Evolutionary conservation across 768 basidiomycete genomes (phyloP), one percentile per base, ranked within the genome.

Genomic region (Dentipellis sp.): DNA sequence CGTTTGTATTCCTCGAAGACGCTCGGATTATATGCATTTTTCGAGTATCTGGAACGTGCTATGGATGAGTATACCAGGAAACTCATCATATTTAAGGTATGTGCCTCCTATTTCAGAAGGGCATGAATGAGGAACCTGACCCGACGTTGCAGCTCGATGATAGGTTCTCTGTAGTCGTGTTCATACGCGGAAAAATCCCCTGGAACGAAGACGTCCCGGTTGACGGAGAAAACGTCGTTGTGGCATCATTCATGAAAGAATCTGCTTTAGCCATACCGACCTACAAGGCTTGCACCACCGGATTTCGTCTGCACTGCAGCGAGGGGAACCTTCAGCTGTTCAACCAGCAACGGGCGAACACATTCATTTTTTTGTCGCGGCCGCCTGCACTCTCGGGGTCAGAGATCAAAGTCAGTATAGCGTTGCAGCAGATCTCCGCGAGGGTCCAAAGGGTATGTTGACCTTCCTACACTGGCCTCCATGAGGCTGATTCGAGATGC

Each of bases 101-200:
- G 67, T 17, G 8, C 6, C n/a, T 17, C 9, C 19, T 4, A 16
- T 42, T 14, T 4, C 40, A 11, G 14, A 14, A 42, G 1, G 14
- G 40, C 7, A 42, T 12, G 7, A 16, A 16, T 12, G 4, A 10
- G 14, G 1, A 40, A 40, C 4, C 39, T 40, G 39, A 40, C 17
- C 35, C 39, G 29, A 21, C 46, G 6, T 39, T 37, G 11, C 17
- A 86, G 84, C 79, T 79, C 1, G 82, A 84, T 56, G 75, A 79
- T 21, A 73, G 84, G 4, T 85, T 86, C 59, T 68, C 81, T 1
- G 66, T 84, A 22, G 83, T 81, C 0, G 77, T 87, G 11, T 86
- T 86, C 65, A 79, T 86, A 65, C 70, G 79, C 40, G 83, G 84
- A 3, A 65, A 75, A 1, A 75, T 84, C 17, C 69, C 74, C 21